Evolutionary conservation across 768 basidiomycete species (phyloP).

Genomic region (Pilatotrama ljubarskyi): DNA sequence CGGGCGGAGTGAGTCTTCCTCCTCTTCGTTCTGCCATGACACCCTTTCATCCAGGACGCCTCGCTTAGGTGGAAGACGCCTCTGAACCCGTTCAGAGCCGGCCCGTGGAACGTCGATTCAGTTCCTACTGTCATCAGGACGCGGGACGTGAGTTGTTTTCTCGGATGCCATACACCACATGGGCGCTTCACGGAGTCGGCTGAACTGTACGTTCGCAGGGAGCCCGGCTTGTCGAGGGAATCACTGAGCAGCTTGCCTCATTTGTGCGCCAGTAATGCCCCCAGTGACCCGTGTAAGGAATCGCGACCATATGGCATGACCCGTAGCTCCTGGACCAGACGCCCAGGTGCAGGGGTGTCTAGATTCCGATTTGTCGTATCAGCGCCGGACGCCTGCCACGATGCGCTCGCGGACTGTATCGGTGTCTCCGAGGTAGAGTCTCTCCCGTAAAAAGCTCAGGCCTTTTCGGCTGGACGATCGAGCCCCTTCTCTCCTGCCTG

Average conservation of each 20-base stretch:
- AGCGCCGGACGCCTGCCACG: constrained; percentile 1
- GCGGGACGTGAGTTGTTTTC: constrained; percentile 47
- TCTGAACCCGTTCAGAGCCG: constrained; percentile 57
- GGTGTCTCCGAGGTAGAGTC: not conserved
- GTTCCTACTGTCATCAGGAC: constrained; percentile 71
- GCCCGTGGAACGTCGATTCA: constrained; percentile 57
- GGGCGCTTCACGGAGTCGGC: not conserved
- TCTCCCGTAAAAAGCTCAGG: not conserved
- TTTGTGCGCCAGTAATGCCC: not conserved
- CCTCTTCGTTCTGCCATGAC: not conserved
- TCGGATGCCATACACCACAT: not conserved
- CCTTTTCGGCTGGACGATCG: not conserved
- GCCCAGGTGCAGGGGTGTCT: not conserved
- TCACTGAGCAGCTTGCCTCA: constrained; percentile 8
- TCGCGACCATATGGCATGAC: not conserved
- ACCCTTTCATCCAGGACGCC: constrained; percentile 2
- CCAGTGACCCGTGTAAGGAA: not conserved
- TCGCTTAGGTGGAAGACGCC: constrained; percentile 64
- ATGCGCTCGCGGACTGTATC: not conserved
- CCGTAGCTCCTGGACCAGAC: not conserved
- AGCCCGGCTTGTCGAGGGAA: constrained; percentile 26
- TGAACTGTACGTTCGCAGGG: constrained; percentile 8
- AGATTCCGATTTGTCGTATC: not conserved
- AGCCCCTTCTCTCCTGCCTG: constrained; percentile 1
- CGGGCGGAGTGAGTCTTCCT: constrained; percentile 51